phyloP scores from a whole-genome alignment of 2,329 filamentous ascomycete genomes.

The Colletotrichum horii region DNA sequence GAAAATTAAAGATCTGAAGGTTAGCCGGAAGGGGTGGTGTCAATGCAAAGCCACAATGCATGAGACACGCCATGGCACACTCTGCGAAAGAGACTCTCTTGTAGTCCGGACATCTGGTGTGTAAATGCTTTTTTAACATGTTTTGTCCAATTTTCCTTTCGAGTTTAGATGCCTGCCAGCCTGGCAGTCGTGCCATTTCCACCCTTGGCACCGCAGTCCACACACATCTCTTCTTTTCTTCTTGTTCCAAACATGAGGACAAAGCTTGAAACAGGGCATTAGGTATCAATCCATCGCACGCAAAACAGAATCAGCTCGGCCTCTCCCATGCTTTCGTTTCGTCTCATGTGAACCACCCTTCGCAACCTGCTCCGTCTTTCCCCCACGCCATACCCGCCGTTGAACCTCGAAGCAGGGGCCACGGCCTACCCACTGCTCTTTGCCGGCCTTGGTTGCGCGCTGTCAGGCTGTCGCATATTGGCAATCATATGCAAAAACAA shows the following conservation, averaged over 20 bases:
- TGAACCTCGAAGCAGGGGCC: background rate
- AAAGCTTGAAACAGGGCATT: slow-evolving; percentile 17
- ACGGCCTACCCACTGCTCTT: background rate
- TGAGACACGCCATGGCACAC: background rate
- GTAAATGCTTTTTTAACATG: background rate
- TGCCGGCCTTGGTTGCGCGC: background rate
- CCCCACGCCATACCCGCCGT: background rate
- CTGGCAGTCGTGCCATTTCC: background rate
- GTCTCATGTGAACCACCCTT: slow-evolving; percentile 7
- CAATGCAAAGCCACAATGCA: background rate
- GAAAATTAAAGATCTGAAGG: background rate
- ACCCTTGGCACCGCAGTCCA: background rate
- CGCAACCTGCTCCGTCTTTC: background rate
- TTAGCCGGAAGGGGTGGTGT: background rate
- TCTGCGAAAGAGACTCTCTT: background rate
- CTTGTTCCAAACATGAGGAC: slow-evolving; percentile 4
- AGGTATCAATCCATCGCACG: slow-evolving; percentile 12
- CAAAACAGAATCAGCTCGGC: slow-evolving; percentile 4
- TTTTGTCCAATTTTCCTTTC: slow-evolving; percentile 8
- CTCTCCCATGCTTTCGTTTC: slow-evolving; percentile 17
- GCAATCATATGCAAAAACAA: background rate
- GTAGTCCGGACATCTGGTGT: background rate
- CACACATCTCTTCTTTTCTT: background rate
- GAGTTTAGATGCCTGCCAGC: background rate
- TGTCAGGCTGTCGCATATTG: background rate